Percentiles rank a stretch among this genome's conserved stretches.
These are phyloP conservation scores for Daldinia childiae DNA, from an alignment of 495 filamentous ascomycete species.

Conservation along the genomic window DNA sequence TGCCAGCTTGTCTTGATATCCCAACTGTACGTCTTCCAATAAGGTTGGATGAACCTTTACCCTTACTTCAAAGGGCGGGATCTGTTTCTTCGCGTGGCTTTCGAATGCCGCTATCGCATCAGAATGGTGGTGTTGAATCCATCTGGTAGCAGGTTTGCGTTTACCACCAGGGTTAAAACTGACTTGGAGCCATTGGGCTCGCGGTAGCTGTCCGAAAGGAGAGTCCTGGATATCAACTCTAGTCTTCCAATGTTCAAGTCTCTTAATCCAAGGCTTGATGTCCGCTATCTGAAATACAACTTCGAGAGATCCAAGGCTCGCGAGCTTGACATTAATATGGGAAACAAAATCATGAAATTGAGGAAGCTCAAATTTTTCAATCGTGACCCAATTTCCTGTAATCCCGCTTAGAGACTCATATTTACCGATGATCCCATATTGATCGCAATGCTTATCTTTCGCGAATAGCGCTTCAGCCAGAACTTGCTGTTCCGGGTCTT, in stretches of 20 bases:
- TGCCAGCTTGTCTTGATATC: not conserved
- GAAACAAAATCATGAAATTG: conserved; percentile 26
- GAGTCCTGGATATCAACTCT: not conserved
- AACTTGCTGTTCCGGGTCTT: conserved; percentile 7
- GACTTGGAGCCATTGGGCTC: conserved; percentile 10
- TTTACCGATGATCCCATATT: conserved; percentile 3
- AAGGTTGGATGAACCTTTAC: not conserved
- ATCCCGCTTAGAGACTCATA: not conserved
- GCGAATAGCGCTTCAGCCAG: conserved; percentile 9
- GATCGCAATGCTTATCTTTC: conserved; percentile 16
- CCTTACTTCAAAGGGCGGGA: conserved; percentile 17
- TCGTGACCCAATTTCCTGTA: not conserved
- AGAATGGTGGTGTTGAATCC: conserved; percentile 15
- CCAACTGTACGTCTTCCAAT: not conserved
- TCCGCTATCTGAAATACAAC: not conserved
- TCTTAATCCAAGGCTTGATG: not conserved
- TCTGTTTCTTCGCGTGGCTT: not conserved
- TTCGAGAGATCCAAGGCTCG: not conserved
- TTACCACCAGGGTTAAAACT: no score
- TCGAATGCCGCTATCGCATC: conserved; percentile 23
- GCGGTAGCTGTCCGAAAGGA: conserved; percentile 16
- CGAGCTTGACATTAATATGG: conserved; percentile 20
- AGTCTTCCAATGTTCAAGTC: conserved; percentile 3
- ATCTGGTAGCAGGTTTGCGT: not conserved
- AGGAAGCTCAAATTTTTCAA: conserved; percentile 10